phyloP scores from a whole-genome alignment of 805 yeast species.

The Kluyveromyces siamensis region DNA sequence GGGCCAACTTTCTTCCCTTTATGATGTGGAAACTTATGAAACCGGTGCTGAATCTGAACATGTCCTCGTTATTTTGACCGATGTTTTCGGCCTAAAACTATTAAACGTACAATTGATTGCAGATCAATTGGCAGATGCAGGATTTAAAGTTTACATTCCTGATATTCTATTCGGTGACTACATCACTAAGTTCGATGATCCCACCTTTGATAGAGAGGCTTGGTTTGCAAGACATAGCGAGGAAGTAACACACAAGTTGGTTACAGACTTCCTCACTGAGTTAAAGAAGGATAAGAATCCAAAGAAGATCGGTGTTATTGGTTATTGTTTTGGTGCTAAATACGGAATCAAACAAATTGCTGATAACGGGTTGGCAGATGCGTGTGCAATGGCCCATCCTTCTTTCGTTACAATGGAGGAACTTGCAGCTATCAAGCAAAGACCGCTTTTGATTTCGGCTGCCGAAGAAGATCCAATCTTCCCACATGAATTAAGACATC shows the following conservation, averaged over 20 bases:
- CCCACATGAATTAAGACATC: conserved; percentile 51
- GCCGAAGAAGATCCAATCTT: conserved; percentile 65
- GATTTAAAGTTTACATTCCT: conserved; percentile 66
- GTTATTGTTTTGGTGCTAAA: conserved; percentile 84
- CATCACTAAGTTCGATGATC: conserved; percentile 27
- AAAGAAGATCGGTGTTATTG: conserved; percentile 47
- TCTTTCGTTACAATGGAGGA: conserved; percentile 62
- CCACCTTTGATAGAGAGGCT: conserved; percentile 19
- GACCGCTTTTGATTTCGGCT: conserved; percentile 62
- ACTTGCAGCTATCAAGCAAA: conserved; percentile 40
- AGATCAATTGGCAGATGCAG: conserved; percentile 51
- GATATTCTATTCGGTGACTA: conserved; percentile 53
- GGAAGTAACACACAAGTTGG: conserved; percentile 40
- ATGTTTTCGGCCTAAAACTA: conserved; percentile 54
- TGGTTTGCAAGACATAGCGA: conserved; percentile 52
- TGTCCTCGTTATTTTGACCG: conserved; percentile 57
- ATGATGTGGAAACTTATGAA: conserved; percentile 39
- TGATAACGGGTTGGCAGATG: conserved; percentile 36
- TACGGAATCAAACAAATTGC: conserved; percentile 43
- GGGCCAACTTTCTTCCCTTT: conserved; percentile 35
- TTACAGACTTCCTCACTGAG: conserved; percentile 37
- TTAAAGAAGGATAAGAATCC: conserved; percentile 39
- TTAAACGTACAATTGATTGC: conserved; percentile 55
- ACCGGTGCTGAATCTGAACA: conserved; percentile 40
- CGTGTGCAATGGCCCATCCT: conserved; percentile 79